A percentile compares a stretch with the other conserved stretches of the same genome.
Conservation (phyloP, 83 land plant genomes). For the Picea engelmannii region DNA sequence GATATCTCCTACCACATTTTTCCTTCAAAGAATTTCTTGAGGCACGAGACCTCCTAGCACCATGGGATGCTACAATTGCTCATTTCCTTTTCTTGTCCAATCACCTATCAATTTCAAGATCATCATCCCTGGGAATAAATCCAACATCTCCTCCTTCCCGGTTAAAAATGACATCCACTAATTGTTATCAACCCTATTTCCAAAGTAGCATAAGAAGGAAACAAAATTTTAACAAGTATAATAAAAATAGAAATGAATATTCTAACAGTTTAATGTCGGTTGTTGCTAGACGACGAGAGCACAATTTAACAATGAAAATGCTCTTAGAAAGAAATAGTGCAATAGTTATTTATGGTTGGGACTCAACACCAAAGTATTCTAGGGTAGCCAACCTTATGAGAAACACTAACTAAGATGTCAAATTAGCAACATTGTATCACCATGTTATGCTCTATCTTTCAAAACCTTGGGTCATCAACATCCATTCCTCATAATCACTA, state of each 20-base stretch:
- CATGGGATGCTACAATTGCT: constrained; percentile 70
- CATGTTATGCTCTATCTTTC: too few species aligned
- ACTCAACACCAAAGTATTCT: too few species aligned
- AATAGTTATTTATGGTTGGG: too few species aligned
- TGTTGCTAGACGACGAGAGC: background rate
- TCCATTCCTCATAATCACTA: too few species aligned
- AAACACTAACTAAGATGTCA: too few species aligned
- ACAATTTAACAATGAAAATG: background rate
- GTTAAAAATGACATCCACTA: background rate
- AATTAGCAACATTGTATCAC: too few species aligned
- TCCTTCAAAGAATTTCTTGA: constrained; percentile 89
- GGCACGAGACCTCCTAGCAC: constrained; percentile 32
- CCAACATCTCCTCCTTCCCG: constrained; percentile 11
- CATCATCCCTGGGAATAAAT: constrained; percentile 26
- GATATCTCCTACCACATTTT: constrained; percentile 81
- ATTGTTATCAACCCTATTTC: background rate
- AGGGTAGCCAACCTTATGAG: too few species aligned
- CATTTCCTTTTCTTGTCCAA: constrained; percentile 71
- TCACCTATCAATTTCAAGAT: constrained; percentile 37
- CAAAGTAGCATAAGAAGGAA: background rate
- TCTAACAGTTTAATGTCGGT: background rate
- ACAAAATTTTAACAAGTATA: background rate
- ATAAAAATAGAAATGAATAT: background rate
- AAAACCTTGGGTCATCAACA: too few species aligned
- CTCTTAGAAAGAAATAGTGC: background rate